Conservation (phyloP, 805 yeast genomes). For the Maudiozyma turicensis region DNA sequence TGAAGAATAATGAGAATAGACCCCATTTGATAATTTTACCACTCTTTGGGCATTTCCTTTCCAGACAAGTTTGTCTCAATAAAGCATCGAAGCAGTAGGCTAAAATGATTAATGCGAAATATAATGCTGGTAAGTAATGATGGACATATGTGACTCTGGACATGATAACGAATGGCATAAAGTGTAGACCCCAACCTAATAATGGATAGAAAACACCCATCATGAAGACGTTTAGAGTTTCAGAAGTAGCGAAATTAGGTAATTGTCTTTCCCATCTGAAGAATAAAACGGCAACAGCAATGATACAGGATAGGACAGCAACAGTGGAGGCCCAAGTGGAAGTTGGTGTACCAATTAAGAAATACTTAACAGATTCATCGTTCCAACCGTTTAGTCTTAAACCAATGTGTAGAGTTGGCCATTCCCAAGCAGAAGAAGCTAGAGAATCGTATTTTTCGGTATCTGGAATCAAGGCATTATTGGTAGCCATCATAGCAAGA, state of each 20-base stretch:
- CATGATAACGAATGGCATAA: slow-evolving; percentile 82
- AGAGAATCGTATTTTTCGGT: slow-evolving; percentile 61
- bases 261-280: slow-evolving; percentile 69
- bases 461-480: slow-evolving; percentile 76
- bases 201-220: slow-evolving; percentile 73
- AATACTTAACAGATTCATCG: slow-evolving; percentile 53
- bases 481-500: slow-evolving; percentile 87
- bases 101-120: slow-evolving; percentile 59
- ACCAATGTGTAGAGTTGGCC: slow-evolving; percentile 74
- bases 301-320: slow-evolving; percentile 48
- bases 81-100: slow-evolving; percentile 46
- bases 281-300: slow-evolving; percentile 36
- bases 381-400: slow-evolving; percentile 74
- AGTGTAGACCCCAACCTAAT: slow-evolving; percentile 88
- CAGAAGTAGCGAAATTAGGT: slow-evolving; percentile 26
- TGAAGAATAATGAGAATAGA: slow-evolving; percentile 33
- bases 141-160: slow-evolving; percentile 95
- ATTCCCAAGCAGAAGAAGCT: slow-evolving; percentile 77
- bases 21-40: slow-evolving; percentile 26
- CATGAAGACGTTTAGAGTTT: slow-evolving; percentile 41
- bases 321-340: slow-evolving; percentile 68
- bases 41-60: neutral
- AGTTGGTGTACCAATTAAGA: slow-evolving; percentile 66
- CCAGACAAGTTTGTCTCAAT: slow-evolving; percentile 13
- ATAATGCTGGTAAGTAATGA: slow-evolving; percentile 91